Evolutionary conservation across 208 protist species (phyloP), one percentile per base, ranked within the genome.

Genomic region (Porcisia deanei): DNA sequence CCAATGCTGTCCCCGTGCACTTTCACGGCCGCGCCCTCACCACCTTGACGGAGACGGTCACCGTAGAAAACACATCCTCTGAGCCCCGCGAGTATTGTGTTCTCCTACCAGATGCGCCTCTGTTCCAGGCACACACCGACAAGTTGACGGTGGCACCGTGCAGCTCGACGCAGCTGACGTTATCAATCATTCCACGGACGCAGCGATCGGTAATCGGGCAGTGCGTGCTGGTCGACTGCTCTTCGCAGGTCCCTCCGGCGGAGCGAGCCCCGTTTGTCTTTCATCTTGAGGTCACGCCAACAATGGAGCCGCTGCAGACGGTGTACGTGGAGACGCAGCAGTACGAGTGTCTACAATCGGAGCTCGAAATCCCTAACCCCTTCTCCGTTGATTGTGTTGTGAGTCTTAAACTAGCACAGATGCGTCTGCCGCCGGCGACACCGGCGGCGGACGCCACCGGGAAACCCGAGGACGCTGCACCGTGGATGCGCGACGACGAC

Each of bases 11-110:
- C 5, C 87, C 83, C 2, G 80, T 98, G 22, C 58, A 82, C 18
- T 96, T 99, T 61, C 77, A 90, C 52, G 94, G 96, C 25, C 88
- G 88, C 70, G 80, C 98, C 45, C 90, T 97, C 30, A 85, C 92
- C 25, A 68, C 76, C 12, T 87, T 97, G 54, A 85, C 81, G 10
- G 92, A 94, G 71, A 73, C 81, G 1, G 72, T 99, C 54, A 91
- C 96, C 67, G 75, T 99, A 30, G 77, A 61, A 43, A 99, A 99
- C 83, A 70, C 89, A 12, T 85, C 79, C 3, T 64, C 82, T 8
- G 84, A 94, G 57, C 76, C 80, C 16, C 88, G 88, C 52, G 76
- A 75, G n/a, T 98, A 98, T 83, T 80, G 66, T 37, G 94, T 98
- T 22, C 57, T 77, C 4, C 79, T 98, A 37, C 78, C 73, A 67